Percentiles rank a stretch among this genome's conserved stretches.
These are phyloP conservation scores for Drechslerella dactyloides DNA, from an alignment of 2,329 filamentous ascomycete species.

Conservation along the genomic window DNA sequence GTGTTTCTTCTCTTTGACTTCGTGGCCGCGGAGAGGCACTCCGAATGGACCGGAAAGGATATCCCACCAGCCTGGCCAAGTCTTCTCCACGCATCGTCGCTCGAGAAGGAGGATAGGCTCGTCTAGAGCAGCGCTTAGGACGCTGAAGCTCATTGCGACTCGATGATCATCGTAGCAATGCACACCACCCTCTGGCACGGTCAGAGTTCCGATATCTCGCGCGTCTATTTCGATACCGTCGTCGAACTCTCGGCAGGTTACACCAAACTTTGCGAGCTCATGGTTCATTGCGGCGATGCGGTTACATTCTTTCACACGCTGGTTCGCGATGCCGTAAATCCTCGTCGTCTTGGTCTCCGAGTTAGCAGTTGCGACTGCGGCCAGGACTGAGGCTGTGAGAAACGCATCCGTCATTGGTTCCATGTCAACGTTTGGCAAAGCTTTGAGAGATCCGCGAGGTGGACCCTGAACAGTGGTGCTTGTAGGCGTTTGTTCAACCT, in stretches of 20 bases:
- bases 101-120: constrained; percentile 79
- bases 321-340: constrained; percentile 94
- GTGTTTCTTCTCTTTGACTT: constrained; percentile 60
- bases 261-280: constrained; percentile 90
- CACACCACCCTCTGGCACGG: constrained; percentile 70
- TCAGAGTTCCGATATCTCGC: constrained; percentile 61
- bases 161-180: constrained; percentile 97
- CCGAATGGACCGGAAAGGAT: constrained; percentile 78
- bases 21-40: constrained; percentile 76
- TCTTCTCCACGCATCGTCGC: constrained; percentile 93
- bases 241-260: constrained; percentile 82
- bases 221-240: constrained; percentile 84
- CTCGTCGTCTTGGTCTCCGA: constrained; percentile 69
- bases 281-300: constrained; percentile 94
- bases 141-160: constrained; percentile 97
- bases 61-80: constrained; percentile 99
- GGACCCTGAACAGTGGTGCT: constrained; percentile 95
- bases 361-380: constrained; percentile 80
- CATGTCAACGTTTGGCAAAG: constrained; percentile 88
- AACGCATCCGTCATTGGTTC: constrained; percentile 99
- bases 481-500: constrained; percentile 78
- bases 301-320: constrained; percentile 97
- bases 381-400: constrained; percentile 89
- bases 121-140: constrained; percentile 76
- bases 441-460: constrained; percentile 72